Conservation (phyloP, 768 basidiomycete genomes). For the Trametes cinnabarina region DNA sequence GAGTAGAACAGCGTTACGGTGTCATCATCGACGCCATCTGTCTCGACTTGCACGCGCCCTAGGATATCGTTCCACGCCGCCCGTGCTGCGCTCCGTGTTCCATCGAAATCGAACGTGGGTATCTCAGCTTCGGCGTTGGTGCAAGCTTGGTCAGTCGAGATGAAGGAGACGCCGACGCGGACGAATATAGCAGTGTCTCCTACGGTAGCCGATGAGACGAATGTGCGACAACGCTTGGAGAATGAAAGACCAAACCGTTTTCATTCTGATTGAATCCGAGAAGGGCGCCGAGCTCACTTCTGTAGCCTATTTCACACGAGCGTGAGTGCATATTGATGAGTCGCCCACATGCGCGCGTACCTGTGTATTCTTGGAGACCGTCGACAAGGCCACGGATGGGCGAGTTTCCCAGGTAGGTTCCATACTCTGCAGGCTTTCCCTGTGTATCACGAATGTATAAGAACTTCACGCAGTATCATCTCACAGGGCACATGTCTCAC, state of each 20-base stretch:
- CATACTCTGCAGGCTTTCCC: conserved; percentile 49
- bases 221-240: not conserved
- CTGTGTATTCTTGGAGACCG: conserved; percentile 47
- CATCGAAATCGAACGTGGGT: conserved; percentile 53
- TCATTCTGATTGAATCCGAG: conserved; percentile 50
- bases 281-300: conserved; percentile 51
- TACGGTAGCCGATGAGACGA: not conserved
- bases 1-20: conserved; percentile 58
- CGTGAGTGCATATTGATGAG: not conserved
- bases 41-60: conserved; percentile 52
- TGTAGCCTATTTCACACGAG: conserved; percentile 36
- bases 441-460: not conserved
- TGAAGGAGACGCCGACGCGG: conserved; percentile 65
- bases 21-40: conserved; percentile 45
- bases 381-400: conserved; percentile 47
- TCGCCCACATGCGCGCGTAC: conserved; percentile 27
- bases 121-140: conserved; percentile 60
- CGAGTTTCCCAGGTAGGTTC: conserved; percentile 51
- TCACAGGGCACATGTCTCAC: not conserved
- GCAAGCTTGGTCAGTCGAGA: conserved; percentile 60
- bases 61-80: conserved; percentile 59
- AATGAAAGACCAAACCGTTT: conserved; percentile 2
- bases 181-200: conserved; percentile 46
- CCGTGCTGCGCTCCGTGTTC: conserved; percentile 42
- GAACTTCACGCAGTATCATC: not conserved